Evolutionary conservation across 169 alveolate genomes (phyloP), one percentile per base, ranked within the genome.

Genomic region (Eimeria acervulina): DNA sequence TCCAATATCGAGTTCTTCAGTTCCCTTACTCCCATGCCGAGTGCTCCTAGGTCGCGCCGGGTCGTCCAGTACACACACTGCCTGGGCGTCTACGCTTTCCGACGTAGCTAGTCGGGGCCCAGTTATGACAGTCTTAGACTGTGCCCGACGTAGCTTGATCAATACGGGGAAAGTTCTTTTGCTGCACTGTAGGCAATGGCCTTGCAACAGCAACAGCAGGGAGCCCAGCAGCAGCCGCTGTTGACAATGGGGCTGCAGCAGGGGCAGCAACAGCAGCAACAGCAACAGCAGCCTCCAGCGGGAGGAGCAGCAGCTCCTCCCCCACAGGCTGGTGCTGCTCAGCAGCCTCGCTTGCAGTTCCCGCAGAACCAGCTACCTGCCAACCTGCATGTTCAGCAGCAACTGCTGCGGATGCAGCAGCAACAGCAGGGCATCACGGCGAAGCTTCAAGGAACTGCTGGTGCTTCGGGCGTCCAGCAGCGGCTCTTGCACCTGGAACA

Each of bases 201-300:
- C 55, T 52, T 87, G 66, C 81, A 87, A 38, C 93, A 87, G 81
- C 93, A 87, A 40, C 83, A 61, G 93, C 93, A 87, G 59, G 93
- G 93, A 26, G 93, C 66, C 83, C 93, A 87, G 44, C 93, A 87
- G 81, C 93, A 87, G 93, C 93, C 78, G 83, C 93, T 87, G 81
- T n/a, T 87, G 83, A 33, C 93, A 17, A 21, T 87, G 93, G 93
- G 93, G 78, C 78, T 59, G 80, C 93, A 87, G 63, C 74, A 59
- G 78, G 92, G 55, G 36, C 92, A 84, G 52, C 92, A 84, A 31
- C 91, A 47, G 91, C 91, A 42, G 33, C 91, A 42, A 15, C 93
- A 87, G 63, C 81, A 61, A 70, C 93, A 55, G 83, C 83, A 61
- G 93, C 93, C 70, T 3, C 93, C 31, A 44, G 63, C 78, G 26